phyloP scores from a whole-genome alignment of 257 asterid species.

The Lycium ferocissimum region DNA sequence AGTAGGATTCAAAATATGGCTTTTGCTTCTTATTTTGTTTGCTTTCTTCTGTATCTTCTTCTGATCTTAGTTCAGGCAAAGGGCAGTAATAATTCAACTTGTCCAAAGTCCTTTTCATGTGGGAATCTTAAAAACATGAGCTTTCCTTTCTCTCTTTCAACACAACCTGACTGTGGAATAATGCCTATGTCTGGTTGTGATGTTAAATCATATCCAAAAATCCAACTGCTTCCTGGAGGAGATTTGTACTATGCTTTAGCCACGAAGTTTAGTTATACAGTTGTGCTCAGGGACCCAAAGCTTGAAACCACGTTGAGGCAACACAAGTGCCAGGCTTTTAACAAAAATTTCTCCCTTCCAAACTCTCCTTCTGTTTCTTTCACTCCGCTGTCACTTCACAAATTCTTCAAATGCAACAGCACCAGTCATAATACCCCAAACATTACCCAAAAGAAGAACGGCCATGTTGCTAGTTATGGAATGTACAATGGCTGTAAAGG shows the following conservation, averaged over 20 bases:
- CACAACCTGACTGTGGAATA: constrained; percentile 13
- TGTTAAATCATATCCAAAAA: neutral
- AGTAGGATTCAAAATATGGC: neutral
- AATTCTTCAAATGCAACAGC: neutral
- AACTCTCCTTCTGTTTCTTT: neutral
- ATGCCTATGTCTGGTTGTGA: neutral
- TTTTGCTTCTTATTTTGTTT: neutral
- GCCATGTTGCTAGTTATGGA: neutral
- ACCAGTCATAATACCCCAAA: neutral
- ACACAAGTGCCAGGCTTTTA: neutral
- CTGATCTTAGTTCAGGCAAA: neutral
- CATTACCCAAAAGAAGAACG: neutral
- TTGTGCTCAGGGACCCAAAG: rapidly evolving
- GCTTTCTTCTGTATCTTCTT: neutral
- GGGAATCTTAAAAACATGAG: neutral
- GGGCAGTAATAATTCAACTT: neutral
- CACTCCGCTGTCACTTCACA: rapidly evolving
- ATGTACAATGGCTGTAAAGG: neutral
- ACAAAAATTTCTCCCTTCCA: neutral
- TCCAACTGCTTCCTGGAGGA: constrained; percentile 12
- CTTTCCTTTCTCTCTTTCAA: constrained; percentile 19
- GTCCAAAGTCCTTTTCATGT: constrained; percentile 8
- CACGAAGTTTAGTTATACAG: rapidly evolving
- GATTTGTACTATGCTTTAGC: neutral
- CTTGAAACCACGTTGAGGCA: neutral